These are phyloP conservation scores for Cryphonectria naterciae DNA, from an alignment of 2,329 filamentous ascomycete genomes.

Conservation along the genomic window DNA sequence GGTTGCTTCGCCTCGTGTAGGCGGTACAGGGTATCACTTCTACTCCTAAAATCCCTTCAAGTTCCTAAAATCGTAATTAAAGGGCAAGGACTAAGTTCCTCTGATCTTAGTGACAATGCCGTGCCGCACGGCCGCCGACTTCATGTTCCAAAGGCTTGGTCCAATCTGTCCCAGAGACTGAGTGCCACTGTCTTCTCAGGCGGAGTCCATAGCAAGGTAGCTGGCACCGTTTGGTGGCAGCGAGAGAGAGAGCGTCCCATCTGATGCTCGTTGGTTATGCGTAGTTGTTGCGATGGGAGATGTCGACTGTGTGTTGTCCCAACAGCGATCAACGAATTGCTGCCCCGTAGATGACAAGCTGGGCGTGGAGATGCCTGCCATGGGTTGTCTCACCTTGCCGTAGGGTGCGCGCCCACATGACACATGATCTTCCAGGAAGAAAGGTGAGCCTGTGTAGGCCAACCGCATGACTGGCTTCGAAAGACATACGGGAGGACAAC, in stretches of 20 bases:
- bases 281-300: neutral
- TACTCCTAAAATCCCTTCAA: neutral
- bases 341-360: neutral
- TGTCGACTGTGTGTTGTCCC: neutral
- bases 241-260: neutral
- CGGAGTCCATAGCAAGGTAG: neutral
- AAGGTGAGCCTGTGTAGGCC: neutral
- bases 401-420: neutral
- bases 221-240: neutral
- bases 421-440: neutral
- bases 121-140: neutral
- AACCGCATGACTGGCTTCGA: neutral
- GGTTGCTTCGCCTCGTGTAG: neutral
- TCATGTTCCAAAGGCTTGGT: neutral
- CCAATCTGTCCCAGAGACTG: neutral
- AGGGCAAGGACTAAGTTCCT: constrained; percentile 4
- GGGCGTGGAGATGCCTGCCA: neutral
- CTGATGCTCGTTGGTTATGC: neutral
- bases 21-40: constrained; percentile 23
- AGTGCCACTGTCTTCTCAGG: neutral
- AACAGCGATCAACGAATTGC: neutral
- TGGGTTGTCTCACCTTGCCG: neutral
- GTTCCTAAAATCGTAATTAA: constrained; percentile 9
- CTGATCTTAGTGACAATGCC: neutral
- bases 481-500: neutral